phyloP scores from a whole-genome alignment of 768 basidiomycete genomes.

The Phaeotremella skinneri region DNA sequence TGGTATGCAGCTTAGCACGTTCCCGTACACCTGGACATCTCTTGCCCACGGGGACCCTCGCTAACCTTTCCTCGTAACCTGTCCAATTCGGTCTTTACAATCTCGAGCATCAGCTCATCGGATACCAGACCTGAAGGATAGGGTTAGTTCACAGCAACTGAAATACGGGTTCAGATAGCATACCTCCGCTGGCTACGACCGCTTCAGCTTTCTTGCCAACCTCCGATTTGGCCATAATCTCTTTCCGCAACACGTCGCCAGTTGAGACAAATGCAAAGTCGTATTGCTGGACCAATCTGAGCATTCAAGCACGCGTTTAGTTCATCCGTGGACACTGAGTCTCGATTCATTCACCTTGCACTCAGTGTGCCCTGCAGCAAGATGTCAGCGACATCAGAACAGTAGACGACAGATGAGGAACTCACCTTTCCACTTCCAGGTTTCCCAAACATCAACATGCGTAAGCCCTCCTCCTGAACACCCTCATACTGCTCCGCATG shows the following conservation, averaged over 20 bases:
- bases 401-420: neutral
- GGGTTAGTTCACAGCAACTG: neutral
- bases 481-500: slow-evolving; percentile 32
- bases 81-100: slow-evolving; percentile 49
- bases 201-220: slow-evolving; percentile 48
- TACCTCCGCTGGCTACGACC: slow-evolving; percentile 50
- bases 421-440: slow-evolving; percentile 48
- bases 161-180: slow-evolving; percentile 16
- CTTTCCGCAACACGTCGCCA: slow-evolving; percentile 51
- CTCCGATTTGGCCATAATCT: slow-evolving; percentile 46
- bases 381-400: neutral
- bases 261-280: slow-evolving; percentile 52
- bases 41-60: neutral
- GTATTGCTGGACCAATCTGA: slow-evolving; percentile 50
- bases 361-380: slow-evolving; percentile 40
- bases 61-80: slow-evolving; percentile 47
- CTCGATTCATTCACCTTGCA: slow-evolving; percentile 26
- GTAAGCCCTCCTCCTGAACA: slow-evolving; percentile 35
- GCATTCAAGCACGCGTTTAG: no score
- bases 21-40: neutral
- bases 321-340: slow-evolving; percentile 6
- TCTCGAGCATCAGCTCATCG: slow-evolving; percentile 51
- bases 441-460: slow-evolving; percentile 53
- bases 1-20: slow-evolving; percentile 14
- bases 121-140: slow-evolving; percentile 41